Base-by-base conservation (phyloP, 108 stramenopile genomes). In the Hondaea fermentalgiana region DNA sequence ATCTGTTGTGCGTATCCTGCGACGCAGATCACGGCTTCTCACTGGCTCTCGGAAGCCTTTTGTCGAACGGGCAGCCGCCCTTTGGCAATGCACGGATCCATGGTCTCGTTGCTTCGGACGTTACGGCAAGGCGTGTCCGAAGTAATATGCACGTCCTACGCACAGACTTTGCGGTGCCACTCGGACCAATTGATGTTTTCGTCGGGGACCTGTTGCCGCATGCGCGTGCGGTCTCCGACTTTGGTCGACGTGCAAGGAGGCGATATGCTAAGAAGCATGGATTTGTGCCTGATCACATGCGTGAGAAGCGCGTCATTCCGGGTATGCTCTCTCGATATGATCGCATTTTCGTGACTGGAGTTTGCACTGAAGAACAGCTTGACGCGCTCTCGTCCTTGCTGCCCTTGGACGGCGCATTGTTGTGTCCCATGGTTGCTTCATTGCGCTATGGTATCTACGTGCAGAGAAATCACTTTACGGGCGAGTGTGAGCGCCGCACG, bases 311-410 rank as follows among this genome's bases (percentile, higher is more conserved):
- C 2, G 76, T 28, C 49, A 83, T 83, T 35, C 76, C 76, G 12
- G 76, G 76, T 12, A 83, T 83, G 76, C 28, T 83, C 23, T 16
- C n/a, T 6, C n/a, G 51, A 0, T 83, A 83, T 53, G 76, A 83
- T 4, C 76, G 76, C 45, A 83, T 83, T 83, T 83, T 83, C 76
- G 45, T 47, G 12, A 83, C 76, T 55, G 76, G 76, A 83, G 76
- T 83, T 55, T 83, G 76, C 51, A 28, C 76, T 6, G 49, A 53
- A 3, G 76, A 83, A 16, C 76, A 83, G n/a, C 51, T 83, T 12
- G 76, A 83, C 51, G 76, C 76, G 6, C 23, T 83, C 10, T 83
- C 76, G 6, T 47, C 76, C 0, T 16, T 83, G 76, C 51, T 83
- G 2, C 76, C 76, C 25, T 45, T 83, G 45, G 76, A 83, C 28